Evolutionary conservation across 2,329 filamentous ascomycete species (phyloP).

Genomic region (Cladophialophora bantiana): DNA sequence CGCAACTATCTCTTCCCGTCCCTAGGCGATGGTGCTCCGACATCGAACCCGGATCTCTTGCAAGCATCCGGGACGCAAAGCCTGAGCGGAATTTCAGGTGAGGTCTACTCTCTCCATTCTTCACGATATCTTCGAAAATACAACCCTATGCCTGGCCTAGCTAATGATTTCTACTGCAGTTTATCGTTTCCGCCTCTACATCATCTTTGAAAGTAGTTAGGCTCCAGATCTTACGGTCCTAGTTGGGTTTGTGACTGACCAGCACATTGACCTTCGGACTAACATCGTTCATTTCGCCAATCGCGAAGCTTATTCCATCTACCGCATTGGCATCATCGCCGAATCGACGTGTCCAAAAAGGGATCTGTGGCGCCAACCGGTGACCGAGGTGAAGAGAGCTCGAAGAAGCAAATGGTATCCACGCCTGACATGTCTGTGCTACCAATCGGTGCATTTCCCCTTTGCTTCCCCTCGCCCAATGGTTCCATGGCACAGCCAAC

Average conservation of each 20-base stretch:
- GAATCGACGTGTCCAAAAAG: not conserved
- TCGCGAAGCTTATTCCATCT: not conserved
- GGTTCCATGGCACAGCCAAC: not conserved
- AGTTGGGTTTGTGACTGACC: not conserved
- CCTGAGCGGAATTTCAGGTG: not conserved
- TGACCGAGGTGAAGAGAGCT: not conserved
- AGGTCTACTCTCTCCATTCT: not conserved
- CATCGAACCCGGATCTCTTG: not conserved
- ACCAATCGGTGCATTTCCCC: not conserved
- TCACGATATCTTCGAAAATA: not conserved
- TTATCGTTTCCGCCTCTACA: not conserved
- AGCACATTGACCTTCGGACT: not conserved
- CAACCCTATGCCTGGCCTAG: not conserved
- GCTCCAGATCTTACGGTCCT: not conserved
- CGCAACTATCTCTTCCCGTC: not conserved
- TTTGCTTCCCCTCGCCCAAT: not conserved
- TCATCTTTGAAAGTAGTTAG: not conserved
- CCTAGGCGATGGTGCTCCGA: not conserved
- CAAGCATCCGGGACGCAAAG: not conserved
- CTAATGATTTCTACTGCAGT: not conserved
- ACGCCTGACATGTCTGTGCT: not conserved
- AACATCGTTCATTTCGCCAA: not conserved
- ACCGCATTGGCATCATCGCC: not conserved
- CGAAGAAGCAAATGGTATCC: not conserved
- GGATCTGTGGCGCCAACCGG: not conserved